Evolutionary conservation across 176 grass and related monocot genomes (phyloP).

Genomic region (Calamus simplicifolius): DNA sequence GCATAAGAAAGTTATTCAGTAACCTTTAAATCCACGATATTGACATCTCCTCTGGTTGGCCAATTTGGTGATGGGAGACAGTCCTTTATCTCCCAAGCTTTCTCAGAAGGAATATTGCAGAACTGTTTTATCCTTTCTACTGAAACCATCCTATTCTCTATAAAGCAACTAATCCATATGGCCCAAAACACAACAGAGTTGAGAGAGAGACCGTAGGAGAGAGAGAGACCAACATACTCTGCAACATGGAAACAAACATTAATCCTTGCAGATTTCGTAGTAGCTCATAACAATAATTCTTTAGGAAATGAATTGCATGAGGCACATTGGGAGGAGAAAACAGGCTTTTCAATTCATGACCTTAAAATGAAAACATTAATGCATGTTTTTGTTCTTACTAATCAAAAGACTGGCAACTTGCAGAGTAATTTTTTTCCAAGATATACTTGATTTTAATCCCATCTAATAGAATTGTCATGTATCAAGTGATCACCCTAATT

Average conservation of each 20-base stretch:
- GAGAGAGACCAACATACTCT: conserved; percentile 92
- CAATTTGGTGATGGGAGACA: conserved; percentile 66
- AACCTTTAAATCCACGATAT: conserved; percentile 82
- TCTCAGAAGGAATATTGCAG: conserved; percentile 74
- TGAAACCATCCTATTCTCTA: conserved; percentile 93
- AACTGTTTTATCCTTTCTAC: conserved; percentile 98
- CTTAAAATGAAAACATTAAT: too few species aligned
- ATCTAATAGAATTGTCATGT: too few species aligned
- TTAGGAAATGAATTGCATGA: too few species aligned
- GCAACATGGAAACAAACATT: conserved; percentile 22
- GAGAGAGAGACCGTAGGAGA: conserved; percentile 93
- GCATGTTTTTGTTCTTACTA: too few species aligned
- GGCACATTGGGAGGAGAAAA: too few species aligned
- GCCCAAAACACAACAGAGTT: conserved; percentile 71
- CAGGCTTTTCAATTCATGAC: too few species aligned
- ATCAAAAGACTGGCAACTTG: too few species aligned
- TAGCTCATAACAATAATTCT: too few species aligned
- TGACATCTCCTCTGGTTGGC: conserved; percentile 72
- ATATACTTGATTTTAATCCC: too few species aligned
- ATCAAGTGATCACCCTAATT: too few species aligned
- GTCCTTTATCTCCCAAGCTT: conserved; percentile 68
- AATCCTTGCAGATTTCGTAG: not conserved
- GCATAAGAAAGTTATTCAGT: not conserved
- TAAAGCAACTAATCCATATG: conserved; percentile 87
- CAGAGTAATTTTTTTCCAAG: too few species aligned